Base-by-base conservation (phyloP, 208 protist genomes). In the Acanthamoeba royreba region DNA sequence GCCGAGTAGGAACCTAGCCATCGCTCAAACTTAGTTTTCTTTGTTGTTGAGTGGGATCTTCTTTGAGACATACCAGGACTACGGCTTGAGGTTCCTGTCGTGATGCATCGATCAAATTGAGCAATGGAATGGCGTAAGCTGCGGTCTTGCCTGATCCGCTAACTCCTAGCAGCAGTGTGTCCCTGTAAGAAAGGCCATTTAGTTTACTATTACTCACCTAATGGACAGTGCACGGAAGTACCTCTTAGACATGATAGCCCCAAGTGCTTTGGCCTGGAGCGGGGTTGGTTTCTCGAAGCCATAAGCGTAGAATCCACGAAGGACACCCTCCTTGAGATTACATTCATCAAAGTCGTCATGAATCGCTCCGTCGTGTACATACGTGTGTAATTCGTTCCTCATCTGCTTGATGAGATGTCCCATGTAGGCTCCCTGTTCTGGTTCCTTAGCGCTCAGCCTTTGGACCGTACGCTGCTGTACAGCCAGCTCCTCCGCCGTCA, bases 141-240 rank as follows among this genome's bases (percentile, higher is more conserved):
- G 99, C 47, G 98, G 99, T 31, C 98, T 98, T 17, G 99, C 99
- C 97, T 99, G 99, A 63, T 99, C 99, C n/a, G 99, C 99, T 40
- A 99, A 99, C 1, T 98, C 99, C 94, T 98, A 99, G 99, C 98
- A 92, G 31, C 1, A 98, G 97, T 31, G 99, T 94, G 69, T 95
- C 40, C 7, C 85, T 94, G 52, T 99, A 98, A 53, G 97, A 98
- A 95, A 99, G 99, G 46, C 98, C 99, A 31, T 98, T 98, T 15
- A 99, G 38, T 35, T 4, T 98, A 4, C 99, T 9, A 13, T 35
- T 66, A n/a, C 15, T n/a, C 55, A 69, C 17, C 13, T 33, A 69
- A 28, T 19, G 28, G 25, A 98, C 98, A 99, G 99, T 22, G 99
- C 98, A 94, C 99, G 98, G 9, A 99, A 94, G 94, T 99, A 98